Base-by-base conservation (phyloP, 2,329 filamentous ascomycete species). In the Diaporthe citrichinensis region DNA sequence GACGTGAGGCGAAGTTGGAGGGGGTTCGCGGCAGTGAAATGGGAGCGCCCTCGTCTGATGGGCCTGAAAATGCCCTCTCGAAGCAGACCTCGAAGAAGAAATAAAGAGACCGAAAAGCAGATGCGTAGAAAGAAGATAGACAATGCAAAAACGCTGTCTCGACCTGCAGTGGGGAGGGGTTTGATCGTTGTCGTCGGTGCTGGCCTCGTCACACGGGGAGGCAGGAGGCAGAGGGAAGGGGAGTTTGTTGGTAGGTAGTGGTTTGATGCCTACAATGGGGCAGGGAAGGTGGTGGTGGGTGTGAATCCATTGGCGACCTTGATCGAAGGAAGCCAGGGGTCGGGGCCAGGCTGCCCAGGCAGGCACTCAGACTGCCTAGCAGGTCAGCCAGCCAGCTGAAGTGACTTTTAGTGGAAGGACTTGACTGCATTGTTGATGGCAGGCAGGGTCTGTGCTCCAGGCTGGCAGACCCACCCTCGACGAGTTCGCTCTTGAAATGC, bases 81-180 rank as follows among this genome's bases (percentile, higher is more conserved):
- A 68, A 68, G 49, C 65, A 53, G 65, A 53, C 23, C 65, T 53
- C 44, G 65, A 36, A 15, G 23, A 68, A 39, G n/a, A 53, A 68
- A 39, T 28, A 28, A 68, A 53, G 20, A 39, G 14, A 51, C 46
- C 8, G 31, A 23, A 39, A 68, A 41, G 9, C 31, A 68, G 65
- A 68, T 39, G 46, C 31, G 65, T n/a, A 34, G 36, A 10, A 68
- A 53, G 46, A 68, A 39, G 46, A 53, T 53, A 68, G 65, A 53
- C 65, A 68, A 68, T 68, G 62, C 62, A 51, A 68, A 65, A 39
- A 53, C 65, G 65, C 65, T 39, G 46, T 68, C 46, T 68, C 65
- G 23, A 53, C 31, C 65, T 53, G 65, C 65, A 41, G 31, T 20
- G 31, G 34, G 46, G 46, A 28, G 44, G 31, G 46, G 31, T 25